These are phyloP conservation scores for Delphinella strobiligena DNA, from an alignment of 2,329 filamentous ascomycete species.

Conservation along the genomic window DNA sequence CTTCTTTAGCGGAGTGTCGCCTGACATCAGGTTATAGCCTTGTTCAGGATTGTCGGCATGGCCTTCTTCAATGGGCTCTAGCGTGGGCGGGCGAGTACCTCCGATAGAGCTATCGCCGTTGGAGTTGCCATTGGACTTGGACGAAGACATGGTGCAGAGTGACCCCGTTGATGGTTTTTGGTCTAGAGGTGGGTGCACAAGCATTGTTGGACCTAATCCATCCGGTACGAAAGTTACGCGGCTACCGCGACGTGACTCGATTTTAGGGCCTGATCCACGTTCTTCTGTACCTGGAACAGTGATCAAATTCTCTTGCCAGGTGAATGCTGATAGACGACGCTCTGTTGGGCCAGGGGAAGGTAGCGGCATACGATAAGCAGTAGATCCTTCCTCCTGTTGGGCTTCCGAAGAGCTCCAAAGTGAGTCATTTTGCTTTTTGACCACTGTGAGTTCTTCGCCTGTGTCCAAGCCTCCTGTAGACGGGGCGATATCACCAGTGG, in stretches of 20 bases:
- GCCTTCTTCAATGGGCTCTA: conserved; percentile 4
- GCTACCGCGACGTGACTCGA: conserved; percentile 5
- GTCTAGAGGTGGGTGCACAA: conserved; percentile 1
- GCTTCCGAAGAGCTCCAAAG: not conserved
- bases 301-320: not conserved
- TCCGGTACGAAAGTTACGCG: not conserved
- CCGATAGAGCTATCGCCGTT: not conserved
- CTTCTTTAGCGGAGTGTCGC: conserved; percentile 10
- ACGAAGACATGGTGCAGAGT: conserved; percentile 1
- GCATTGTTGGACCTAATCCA: not conserved
- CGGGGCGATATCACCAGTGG: conserved; percentile 8
- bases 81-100: not conserved
- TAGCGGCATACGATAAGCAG: too few relatives aligned
- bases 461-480: not conserved
- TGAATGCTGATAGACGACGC: not conserved
- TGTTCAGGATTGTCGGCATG: not conserved
- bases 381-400: not conserved
- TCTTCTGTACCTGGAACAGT: not conserved
- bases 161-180: conserved; percentile 1
- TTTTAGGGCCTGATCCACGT: not conserved
- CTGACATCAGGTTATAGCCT: not conserved
- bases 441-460: not conserved
- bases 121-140: conserved; percentile 2
- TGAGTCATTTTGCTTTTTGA: not conserved
- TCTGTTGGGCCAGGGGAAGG: too few relatives aligned